Evolutionary conservation across 495 filamentous ascomycete species (phyloP).

Genomic region (Aspergillus cavernicola): DNA sequence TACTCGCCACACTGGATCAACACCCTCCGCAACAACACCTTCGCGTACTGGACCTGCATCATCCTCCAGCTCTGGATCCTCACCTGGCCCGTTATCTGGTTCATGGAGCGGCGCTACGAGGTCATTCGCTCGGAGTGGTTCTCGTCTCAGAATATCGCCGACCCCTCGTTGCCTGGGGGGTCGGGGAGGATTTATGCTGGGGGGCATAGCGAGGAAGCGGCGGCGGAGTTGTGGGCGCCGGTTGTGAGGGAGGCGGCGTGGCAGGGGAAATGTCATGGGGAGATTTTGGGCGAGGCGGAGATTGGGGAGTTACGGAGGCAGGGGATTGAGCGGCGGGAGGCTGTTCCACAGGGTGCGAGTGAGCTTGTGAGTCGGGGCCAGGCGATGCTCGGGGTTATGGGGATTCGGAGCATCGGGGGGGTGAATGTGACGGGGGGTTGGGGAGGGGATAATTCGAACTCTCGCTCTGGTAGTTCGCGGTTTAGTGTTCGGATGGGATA

Average conservation of each 20-base stretch:
- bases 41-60: slow-evolving; percentile 34
- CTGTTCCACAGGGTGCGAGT: neutral
- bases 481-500: slow-evolving; percentile 8
- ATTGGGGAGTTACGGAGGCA: neutral
- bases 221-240: slow-evolving; percentile 36
- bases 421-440: slow-evolving; percentile 13
- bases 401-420: slow-evolving; percentile 10
- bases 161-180: slow-evolving; percentile 5
- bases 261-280: slow-evolving; percentile 15
- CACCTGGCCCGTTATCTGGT: slow-evolving; percentile 41
- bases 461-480: slow-evolving; percentile 3
- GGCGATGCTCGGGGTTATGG: slow-evolving; percentile 9
- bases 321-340: neutral
- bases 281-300: slow-evolving; percentile 14
- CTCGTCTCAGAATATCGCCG: slow-evolving; percentile 18
- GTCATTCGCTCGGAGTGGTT: slow-evolving; percentile 33
- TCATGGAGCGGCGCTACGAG: slow-evolving; percentile 40
- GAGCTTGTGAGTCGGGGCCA: slow-evolving; percentile 8
- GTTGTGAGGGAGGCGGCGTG: slow-evolving; percentile 37
- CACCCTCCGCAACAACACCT: slow-evolving; percentile 32
- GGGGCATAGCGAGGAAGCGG: slow-evolving; percentile 24
- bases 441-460: slow-evolving; percentile 4
- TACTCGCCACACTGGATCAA: slow-evolving; percentile 50
- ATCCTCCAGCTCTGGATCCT: slow-evolving; percentile 46
- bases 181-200: slow-evolving; percentile 23